Evolutionary conservation across 768 basidiomycete genomes (phyloP).

Genomic region (Favolaschia claudopus): DNA sequence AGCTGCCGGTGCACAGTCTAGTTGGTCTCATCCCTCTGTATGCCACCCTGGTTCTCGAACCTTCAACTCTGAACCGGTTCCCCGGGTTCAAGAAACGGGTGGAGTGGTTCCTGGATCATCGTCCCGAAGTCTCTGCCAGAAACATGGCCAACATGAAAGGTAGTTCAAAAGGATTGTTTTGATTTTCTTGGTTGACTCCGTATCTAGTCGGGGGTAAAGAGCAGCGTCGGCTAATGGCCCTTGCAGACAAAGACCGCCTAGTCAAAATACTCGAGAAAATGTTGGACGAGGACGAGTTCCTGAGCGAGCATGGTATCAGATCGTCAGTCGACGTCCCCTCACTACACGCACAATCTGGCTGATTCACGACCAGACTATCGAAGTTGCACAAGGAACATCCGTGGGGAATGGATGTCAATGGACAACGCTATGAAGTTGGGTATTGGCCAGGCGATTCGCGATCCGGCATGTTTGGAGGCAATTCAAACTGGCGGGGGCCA

Average conservation of each 20-base stretch:
- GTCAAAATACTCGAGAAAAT: slow-evolving; percentile 92
- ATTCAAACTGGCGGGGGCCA: slow-evolving; percentile 97
- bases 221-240: slow-evolving; percentile 85
- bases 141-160: slow-evolving; percentile 98
- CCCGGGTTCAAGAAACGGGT: slow-evolving; percentile 98
- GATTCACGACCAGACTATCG: slow-evolving; percentile 65
- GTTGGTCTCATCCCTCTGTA: slow-evolving; percentile 98
- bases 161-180: slow-evolving; percentile 35
- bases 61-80: slow-evolving; percentile 85
- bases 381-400: slow-evolving; percentile 90
- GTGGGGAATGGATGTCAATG: slow-evolving; percentile 95
- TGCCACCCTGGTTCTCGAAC: slow-evolving; percentile 93
- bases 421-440: slow-evolving; percentile 87
- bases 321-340: slow-evolving; percentile 67
- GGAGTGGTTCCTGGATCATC: slow-evolving; percentile 97
- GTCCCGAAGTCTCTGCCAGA: slow-evolving; percentile 84
- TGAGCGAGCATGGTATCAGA: slow-evolving; percentile 94
- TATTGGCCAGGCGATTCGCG: slow-evolving; percentile 99
- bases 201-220: slow-evolving; percentile 68
- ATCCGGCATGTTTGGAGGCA: slow-evolving; percentile 98
- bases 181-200: not conserved
- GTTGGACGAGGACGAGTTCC: slow-evolving; percentile 96
- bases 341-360: not conserved
- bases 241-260: slow-evolving; percentile 92
- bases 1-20: slow-evolving; percentile 91